Percentiles rank a stretch among this genome's conserved stretches.
These are phyloP conservation scores for Fusarium foetens DNA, from an alignment of 2,329 filamentous ascomycete species.

Conservation along the genomic window DNA sequence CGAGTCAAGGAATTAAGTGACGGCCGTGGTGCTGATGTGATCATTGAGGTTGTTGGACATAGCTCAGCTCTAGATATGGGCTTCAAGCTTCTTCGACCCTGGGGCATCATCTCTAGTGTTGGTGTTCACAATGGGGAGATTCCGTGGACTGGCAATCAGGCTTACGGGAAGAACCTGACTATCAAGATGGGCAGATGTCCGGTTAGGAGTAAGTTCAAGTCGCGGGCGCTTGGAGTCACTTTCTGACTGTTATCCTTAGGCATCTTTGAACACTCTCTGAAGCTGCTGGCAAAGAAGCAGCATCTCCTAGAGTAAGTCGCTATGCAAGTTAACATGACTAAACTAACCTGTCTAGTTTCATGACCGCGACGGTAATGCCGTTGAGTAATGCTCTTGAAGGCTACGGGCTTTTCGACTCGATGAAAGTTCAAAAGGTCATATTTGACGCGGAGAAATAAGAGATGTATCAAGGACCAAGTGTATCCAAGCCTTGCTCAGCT, in stretches of 20 bases:
- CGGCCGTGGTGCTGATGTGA: conserved; percentile 83
- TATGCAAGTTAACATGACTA: fast-evolving
- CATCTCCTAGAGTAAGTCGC: conserved; percentile 13
- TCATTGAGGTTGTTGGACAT: conserved; percentile 78
- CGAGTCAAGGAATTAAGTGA: conserved; percentile 77
- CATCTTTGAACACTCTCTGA: conserved; percentile 14
- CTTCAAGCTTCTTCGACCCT: conserved; percentile 72
- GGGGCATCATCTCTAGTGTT: conserved; percentile 75
- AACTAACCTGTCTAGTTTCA: conserved; percentile 61
- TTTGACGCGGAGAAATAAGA: conserved; percentile 54
- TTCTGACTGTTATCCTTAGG: conserved; percentile 48
- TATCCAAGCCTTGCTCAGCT: no score
- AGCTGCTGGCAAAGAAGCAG: conserved; percentile 28
- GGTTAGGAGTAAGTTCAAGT: conserved; percentile 59
- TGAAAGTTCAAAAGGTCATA: conserved; percentile 76
- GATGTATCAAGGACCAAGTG: neutral
- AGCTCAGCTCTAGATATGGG: conserved; percentile 72
- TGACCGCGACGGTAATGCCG: conserved; percentile 76
- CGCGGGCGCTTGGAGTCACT: fast-evolving
- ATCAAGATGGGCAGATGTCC: conserved; percentile 78
- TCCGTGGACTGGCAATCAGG: conserved; percentile 69
- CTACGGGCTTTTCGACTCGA: conserved; percentile 74
- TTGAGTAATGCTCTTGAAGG: conserved; percentile 70
- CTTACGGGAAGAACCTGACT: conserved; percentile 71
- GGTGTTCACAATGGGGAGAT: conserved; percentile 77